A percentile compares a stretch with the other conserved stretches of the same genome.
Evolutionary conservation across 805 yeast genomes (phyloP).

Genomic region (Candida andamanensis): DNA sequence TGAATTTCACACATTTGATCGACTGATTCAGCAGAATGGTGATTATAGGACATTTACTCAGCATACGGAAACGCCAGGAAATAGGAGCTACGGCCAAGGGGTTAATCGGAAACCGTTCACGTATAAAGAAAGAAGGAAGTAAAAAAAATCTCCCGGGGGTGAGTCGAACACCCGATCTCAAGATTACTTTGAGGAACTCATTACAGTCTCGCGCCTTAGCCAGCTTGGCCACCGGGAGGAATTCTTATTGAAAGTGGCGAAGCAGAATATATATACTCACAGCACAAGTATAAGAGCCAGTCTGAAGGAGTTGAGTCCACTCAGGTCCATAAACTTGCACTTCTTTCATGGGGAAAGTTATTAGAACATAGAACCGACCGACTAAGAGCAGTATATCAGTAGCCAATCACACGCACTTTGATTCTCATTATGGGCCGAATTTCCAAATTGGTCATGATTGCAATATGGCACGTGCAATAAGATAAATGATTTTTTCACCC

Average conservation of each 20-base stretch:
- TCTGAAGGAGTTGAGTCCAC: too few relatives aligned
- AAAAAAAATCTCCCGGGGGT: constrained; percentile 36
- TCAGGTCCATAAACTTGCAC: too few relatives aligned
- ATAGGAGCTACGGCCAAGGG: too few relatives aligned
- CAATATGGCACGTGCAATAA: constrained; percentile 11
- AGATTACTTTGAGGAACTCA: constrained; percentile 28
- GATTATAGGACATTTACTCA: too few relatives aligned
- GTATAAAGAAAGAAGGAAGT: neutral
- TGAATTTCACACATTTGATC: too few relatives aligned
- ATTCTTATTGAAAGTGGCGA: too few relatives aligned
- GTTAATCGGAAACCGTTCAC: too few relatives aligned
- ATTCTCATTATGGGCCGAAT: constrained; percentile 1
- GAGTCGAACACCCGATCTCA: constrained; percentile 44
- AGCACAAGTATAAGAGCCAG: too few relatives aligned
- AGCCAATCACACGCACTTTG: constrained; percentile 1
- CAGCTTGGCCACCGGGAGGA: constrained; percentile 41
- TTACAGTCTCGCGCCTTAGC: constrained; percentile 44
- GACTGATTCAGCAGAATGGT: too few relatives aligned
- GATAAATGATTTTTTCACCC: constrained; percentile 3
- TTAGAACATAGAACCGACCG: neutral
- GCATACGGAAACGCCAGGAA: too few relatives aligned
- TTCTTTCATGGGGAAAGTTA: neutral
- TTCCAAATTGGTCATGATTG: constrained; percentile 2
- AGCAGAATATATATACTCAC: too few relatives aligned
- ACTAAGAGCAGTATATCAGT: neutral